Evolutionary conservation across 495 filamentous ascomycete genomes (phyloP), one percentile per base, ranked within the genome.

Genomic region (Xylaria flabelliformis): DNA sequence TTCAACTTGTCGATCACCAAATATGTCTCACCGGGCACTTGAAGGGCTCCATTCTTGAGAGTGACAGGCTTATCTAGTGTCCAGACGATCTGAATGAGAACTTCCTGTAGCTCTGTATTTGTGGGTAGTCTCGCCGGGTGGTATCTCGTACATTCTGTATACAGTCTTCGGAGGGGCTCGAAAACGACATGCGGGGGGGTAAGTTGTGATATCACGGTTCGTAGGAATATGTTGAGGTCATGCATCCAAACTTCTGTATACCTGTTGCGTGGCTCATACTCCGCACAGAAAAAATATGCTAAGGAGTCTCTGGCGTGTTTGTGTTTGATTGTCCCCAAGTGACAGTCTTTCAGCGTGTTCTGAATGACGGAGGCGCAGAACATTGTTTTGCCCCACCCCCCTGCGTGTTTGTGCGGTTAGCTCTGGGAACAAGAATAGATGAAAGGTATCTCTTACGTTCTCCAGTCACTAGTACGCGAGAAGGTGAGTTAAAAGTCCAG

Each of bases 291-390:
- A 13, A 65, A 65, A 34, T 65, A 65, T 5, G 44, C 63, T 2
- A 65, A 39, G 0, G 63, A 65, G 17, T 65, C 63, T 26, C 63
- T 39, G 24, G 24, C 9, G 12, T 44, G 44, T 9, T 4, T 17
- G 1, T n/a, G n/a, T n/a, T n/a, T n/a, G n/a, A 48, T 10, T 9
- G 44, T 34, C 7, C 19, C 7, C 26, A 32, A 24, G 5, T 41
- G 24, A 9, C 42, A 48, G 13, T 9, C 7, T 36, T 4, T 48
- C 42, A 50, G 29, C 12, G 63, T 65, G 6, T 65, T 44, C 4
- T 65, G 63, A 36, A 65, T 65, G 7, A 65, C 63, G 4, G 63
- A 65, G 26, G 63, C 10, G 4, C 63, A 50, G 44, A 65, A 65
- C 63, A 65, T 65, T 3, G 63, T 65, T 36, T 65, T 65, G 9